Evolutionary conservation across 352 stramenopile genomes (phyloP), one percentile per base, ranked within the genome.

Genomic region (Globisporangium cystogenes): DNA sequence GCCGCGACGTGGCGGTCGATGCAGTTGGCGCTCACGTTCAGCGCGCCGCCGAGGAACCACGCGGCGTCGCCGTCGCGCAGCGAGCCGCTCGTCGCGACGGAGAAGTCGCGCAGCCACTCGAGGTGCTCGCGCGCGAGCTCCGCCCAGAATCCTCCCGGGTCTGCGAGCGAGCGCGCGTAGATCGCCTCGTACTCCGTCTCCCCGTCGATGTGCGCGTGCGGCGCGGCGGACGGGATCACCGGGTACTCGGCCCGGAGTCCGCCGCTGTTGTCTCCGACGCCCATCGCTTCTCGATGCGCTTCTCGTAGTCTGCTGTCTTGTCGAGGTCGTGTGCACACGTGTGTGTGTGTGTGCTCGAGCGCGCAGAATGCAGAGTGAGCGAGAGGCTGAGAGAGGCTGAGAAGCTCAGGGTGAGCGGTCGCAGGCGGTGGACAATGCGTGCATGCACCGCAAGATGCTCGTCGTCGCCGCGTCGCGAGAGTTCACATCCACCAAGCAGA

Each of bases 11-110:
- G 95, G 39, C 95, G 86, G 69, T 99, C 97, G 20, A 99, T 85
- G 54, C 92, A 98, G 63, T 98, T 98, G 67, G 88, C 82, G 55
- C 72, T 94, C 36, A 97, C 77, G 59, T 99, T 99, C n/a, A 98
- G 63, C 62, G 98, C 95, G 44, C 93, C 97, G 50, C 94, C 95
- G 14, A 86, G 67, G 76, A 99, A 99, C 96, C 95, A 98, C 26
- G 89, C 73, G 29, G 98, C 80, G 67, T 98, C 90, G 53, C 94
- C 93, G 20, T 97, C 82, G 53, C 74, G 58, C 31, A 99, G 90
- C 40, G 64, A 73, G 21, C 95, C 96, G 39, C 83, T 78, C n/a
- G 84, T 64, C 29, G 80, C 84, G 48, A 85, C 62, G 64, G 96
- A 80, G 53, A 98, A 99, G 51, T 96, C 81, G 39, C 76, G 75